These are phyloP conservation scores for Lactarius sp. DNA, from an alignment of 768 basidiomycete genomes.

Conservation along the genomic window DNA sequence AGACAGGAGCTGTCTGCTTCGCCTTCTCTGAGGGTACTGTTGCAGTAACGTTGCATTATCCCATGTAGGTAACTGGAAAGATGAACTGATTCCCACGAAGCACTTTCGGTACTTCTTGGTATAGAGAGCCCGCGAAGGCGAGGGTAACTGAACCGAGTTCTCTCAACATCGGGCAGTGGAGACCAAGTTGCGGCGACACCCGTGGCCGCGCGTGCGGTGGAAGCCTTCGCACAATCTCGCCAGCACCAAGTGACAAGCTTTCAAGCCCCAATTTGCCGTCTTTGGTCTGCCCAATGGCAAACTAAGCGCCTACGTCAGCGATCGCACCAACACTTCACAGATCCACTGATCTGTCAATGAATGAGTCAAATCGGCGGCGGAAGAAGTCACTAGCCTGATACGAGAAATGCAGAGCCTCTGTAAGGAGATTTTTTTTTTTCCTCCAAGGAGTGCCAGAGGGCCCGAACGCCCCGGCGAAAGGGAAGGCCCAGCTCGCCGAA, in stretches of 20 bases:
- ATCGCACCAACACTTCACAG: not conserved
- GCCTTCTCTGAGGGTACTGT: not conserved
- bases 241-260: not conserved
- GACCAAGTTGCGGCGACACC: not conserved
- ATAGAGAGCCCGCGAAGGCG: not conserved
- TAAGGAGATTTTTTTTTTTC: not conserved
- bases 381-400: not conserved
- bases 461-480: not conserved
- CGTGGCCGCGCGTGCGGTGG: not conserved
- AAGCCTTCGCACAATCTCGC: not conserved
- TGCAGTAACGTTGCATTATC: too few relatives aligned
- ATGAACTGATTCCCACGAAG: not conserved
- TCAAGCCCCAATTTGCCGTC: not conserved
- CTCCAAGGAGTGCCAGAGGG: not conserved
- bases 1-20: not conserved
- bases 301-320: slow-evolving; percentile 8
- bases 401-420: not conserved
- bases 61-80: too few relatives aligned
- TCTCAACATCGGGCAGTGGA: not conserved
- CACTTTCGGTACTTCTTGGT: not conserved
- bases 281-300: slow-evolving; percentile 5
- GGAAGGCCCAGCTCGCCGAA: not conserved
- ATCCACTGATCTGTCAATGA: not conserved
- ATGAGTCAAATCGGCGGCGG: slow-evolving; percentile 11
- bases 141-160: not conserved